Evolutionary conservation across 345 rosid species (phyloP).

Genomic region (Sonneratia alba): DNA sequence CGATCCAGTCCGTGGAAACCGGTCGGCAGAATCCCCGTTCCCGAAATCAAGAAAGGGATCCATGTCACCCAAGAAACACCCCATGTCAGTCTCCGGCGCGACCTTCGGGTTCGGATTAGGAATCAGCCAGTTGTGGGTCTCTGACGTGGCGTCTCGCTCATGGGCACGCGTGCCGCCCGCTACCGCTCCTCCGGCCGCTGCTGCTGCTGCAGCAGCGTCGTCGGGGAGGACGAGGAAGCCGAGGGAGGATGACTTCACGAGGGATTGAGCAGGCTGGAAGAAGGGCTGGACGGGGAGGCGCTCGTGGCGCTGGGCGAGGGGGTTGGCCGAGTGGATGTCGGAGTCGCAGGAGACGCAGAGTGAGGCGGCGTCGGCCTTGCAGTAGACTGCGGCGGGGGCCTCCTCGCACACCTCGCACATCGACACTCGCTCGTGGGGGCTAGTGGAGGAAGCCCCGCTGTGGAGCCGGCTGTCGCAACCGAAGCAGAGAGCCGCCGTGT

Average conservation of each 20-base stretch:
- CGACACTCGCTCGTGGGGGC: constrained; percentile 67
- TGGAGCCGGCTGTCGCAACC: constrained; percentile 64
- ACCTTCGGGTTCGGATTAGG: constrained; percentile 7
- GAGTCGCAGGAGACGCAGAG: constrained; percentile 79
- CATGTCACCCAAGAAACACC: constrained; percentile 36
- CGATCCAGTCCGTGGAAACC: constrained; percentile 32
- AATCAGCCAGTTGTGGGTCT: constrained; percentile 25
- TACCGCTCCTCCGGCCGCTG: constrained; percentile 3
- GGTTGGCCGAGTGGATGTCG: constrained; percentile 90
- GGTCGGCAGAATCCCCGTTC: constrained; percentile 28
- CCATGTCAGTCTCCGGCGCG: constrained; percentile 20
- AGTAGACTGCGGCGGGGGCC: constrained; percentile 87
- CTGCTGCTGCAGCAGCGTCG: constrained; percentile 12
- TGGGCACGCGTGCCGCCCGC: not conserved
- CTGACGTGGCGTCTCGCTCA: constrained; percentile 28
- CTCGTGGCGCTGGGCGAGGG: constrained; percentile 82
- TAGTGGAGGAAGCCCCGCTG: constrained; percentile 14
- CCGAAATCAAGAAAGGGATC: constrained; percentile 57
- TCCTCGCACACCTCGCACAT: constrained; percentile 90
- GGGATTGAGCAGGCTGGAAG: constrained; percentile 33
- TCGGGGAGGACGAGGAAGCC: constrained; percentile 26
- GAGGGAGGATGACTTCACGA: constrained; percentile 28
- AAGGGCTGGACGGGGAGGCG: constrained; percentile 67
- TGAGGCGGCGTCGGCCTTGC: constrained; percentile 92
- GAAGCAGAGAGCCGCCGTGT: constrained; percentile 62